These are phyloP conservation scores for Pythium aquatile DNA, from an alignment of 352 stramenopile genomes.

Conservation along the genomic window DNA sequence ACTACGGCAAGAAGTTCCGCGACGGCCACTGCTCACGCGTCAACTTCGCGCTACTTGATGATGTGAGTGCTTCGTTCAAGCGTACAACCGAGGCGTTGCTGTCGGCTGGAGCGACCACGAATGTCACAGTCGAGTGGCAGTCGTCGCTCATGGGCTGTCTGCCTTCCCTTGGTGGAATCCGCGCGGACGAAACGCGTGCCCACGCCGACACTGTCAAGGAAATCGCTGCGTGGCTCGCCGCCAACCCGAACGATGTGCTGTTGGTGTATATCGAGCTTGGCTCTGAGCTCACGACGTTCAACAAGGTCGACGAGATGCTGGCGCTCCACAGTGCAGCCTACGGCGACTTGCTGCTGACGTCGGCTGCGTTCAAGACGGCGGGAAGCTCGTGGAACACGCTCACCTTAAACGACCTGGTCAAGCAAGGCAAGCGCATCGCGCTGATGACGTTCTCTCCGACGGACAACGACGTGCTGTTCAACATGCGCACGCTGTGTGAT, in stretches of 20 bases:
- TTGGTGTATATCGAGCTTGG: conserved; percentile 62
- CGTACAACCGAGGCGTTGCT: conserved; percentile 35
- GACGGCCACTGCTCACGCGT: conserved; percentile 73
- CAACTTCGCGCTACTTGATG: conserved; percentile 55
- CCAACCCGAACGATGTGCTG: conserved; percentile 39
- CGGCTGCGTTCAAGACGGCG: conserved; percentile 35
- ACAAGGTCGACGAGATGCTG: conserved; percentile 44
- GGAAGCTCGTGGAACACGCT: conserved; percentile 48
- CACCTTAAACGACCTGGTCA: conserved; percentile 46
- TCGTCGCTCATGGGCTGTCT: conserved; percentile 67
- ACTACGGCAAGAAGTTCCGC: conserved; percentile 59
- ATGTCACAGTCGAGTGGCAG: conserved; percentile 51
- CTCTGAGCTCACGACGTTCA: conserved; percentile 41
- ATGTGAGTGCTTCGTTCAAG: conserved; percentile 42
- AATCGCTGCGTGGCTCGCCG: conserved; percentile 58
- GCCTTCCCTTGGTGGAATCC: conserved; percentile 77
- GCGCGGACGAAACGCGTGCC: conserved; percentile 53
- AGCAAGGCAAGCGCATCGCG: conserved; percentile 50
- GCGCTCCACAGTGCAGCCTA: conserved; percentile 47
- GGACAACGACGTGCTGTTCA: conserved; percentile 57
- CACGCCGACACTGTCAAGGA: conserved; percentile 56
- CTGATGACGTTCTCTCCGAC: conserved; percentile 40
- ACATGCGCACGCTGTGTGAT: conserved; percentile 44
- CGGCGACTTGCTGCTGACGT: conserved; percentile 50
- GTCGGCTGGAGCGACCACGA: conserved; percentile 24